These are phyloP conservation scores for Cyberlindnera euphorbiiphila DNA, from an alignment of 805 yeast genomes.

Conservation along the genomic window DNA sequence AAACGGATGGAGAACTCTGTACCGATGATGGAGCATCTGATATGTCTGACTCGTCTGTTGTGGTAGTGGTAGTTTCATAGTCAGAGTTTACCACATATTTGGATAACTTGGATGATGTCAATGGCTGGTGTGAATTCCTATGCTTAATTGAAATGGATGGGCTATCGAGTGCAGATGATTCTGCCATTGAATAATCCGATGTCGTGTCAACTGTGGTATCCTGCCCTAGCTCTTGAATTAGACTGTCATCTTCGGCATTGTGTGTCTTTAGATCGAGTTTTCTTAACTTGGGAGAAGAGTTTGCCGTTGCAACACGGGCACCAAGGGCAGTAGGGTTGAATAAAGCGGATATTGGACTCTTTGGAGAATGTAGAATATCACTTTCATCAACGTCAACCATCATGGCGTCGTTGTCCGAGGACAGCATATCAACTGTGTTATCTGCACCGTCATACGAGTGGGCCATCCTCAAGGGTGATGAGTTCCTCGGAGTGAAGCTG, in stretches of 20 bases:
- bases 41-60: conserved; percentile 2
- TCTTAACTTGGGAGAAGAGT: conserved; percentile 14
- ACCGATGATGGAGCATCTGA: conserved; percentile 2
- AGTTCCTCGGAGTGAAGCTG: conserved; percentile 7
- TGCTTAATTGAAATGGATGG: conserved; percentile 7
- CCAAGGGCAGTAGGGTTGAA: conserved; percentile 27
- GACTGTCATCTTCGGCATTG: conserved; percentile 10
- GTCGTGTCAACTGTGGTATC: background rate
- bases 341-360: conserved; percentile 9
- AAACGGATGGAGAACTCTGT: conserved; percentile 8
- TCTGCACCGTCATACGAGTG: conserved; percentile 8
- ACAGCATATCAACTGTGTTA: conserved; percentile 1
- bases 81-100: conserved; percentile 13
- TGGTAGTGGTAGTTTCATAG: conserved; percentile 7
- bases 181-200: background rate
- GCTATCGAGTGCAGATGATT: conserved; percentile 6
- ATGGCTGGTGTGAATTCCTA: conserved; percentile 15
- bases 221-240: conserved; percentile 4
- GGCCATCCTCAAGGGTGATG: conserved; percentile 11
- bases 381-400: conserved; percentile 2
- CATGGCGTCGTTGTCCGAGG: conserved; percentile 5
- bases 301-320: conserved; percentile 25
- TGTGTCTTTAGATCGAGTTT: conserved; percentile 10
- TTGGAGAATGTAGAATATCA: background rate
- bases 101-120: conserved; percentile 15